A percentile compares a stretch with the other conserved stretches of the same genome.
Conservation (phyloP, 2,329 filamentous ascomycete genomes). For the Alternaria panax region DNA sequence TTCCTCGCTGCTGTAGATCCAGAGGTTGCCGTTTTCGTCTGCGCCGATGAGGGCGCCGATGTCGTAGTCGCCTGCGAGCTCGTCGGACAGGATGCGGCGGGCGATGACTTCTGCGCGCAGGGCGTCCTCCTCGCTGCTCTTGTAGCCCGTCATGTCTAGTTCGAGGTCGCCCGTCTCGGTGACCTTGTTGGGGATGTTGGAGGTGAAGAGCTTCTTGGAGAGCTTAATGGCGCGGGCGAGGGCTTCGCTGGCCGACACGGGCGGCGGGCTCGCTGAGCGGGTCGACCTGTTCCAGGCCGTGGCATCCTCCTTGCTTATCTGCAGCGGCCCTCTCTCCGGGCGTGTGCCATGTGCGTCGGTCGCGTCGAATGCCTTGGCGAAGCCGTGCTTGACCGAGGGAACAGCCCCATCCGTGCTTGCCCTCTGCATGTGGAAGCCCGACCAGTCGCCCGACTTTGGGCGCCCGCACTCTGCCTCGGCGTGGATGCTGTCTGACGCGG, state of each 20-base stretch:
- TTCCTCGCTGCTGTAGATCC: slow-evolving; percentile 98
- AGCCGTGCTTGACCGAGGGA: slow-evolving; percentile 51
- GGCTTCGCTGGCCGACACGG: slow-evolving; percentile 74
- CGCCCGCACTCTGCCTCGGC: slow-evolving; percentile 25
- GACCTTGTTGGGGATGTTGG: slow-evolving; percentile 92
- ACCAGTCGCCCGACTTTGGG: slow-evolving; percentile 47
- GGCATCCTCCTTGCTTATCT: slow-evolving; percentile 44
- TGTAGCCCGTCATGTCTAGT: slow-evolving; percentile 98
- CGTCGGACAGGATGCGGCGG: slow-evolving; percentile 88
- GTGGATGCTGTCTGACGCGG: slow-evolving; percentile 31
- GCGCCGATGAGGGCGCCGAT: slow-evolving; percentile 94
- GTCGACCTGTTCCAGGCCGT: slow-evolving; percentile 46
- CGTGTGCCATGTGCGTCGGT: slow-evolving; percentile 25
- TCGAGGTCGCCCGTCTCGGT: slow-evolving; percentile 93
- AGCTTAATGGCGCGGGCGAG: slow-evolving; percentile 82
- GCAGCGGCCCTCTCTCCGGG: slow-evolving; percentile 39
- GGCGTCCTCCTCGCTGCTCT: slow-evolving; percentile 90
- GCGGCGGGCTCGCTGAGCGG: slow-evolving; percentile 79
- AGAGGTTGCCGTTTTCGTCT: slow-evolving; percentile 95
- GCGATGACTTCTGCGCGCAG: slow-evolving; percentile 92
- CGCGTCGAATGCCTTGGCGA: slow-evolving; percentile 42
- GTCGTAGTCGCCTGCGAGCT: slow-evolving; percentile 93
- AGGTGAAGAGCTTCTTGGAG: slow-evolving; percentile 84
- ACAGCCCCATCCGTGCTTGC: slow-evolving; percentile 64
- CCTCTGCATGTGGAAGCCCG: slow-evolving; percentile 49